Percentiles rank a stretch among this genome's conserved stretches.
These are phyloP conservation scores for Terfezia claveryi DNA, from an alignment of 495 filamentous ascomycete genomes.

Conservation along the genomic window DNA sequence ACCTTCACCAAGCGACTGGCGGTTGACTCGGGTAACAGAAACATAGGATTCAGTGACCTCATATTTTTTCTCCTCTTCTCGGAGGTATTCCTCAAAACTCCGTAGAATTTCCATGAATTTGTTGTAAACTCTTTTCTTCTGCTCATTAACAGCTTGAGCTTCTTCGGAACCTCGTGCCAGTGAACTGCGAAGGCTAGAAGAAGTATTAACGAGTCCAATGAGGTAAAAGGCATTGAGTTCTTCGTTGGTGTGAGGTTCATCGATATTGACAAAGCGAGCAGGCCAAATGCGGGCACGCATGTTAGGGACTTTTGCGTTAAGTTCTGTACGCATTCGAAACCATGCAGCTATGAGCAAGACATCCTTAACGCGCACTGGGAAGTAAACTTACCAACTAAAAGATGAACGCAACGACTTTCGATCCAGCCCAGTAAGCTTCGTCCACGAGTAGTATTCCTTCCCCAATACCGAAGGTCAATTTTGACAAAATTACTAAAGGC, in stretches of 20 bases:
- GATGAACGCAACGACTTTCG: slow-evolving; percentile 27
- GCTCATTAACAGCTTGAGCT: slow-evolving; percentile 12
- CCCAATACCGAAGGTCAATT: slow-evolving; percentile 36
- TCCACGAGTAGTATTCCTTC: slow-evolving; percentile 24
- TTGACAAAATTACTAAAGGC: slow-evolving; percentile 28
- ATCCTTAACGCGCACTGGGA: neutral
- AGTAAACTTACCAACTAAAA: slow-evolving; percentile 27
- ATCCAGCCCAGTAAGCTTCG: slow-evolving; percentile 31
- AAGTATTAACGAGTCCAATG: slow-evolving; percentile 28
- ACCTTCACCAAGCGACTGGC: slow-evolving; percentile 18
- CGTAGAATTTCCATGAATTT: slow-evolving; percentile 23
- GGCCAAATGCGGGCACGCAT: slow-evolving; percentile 36
- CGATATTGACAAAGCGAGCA: slow-evolving; percentile 24
- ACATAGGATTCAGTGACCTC: slow-evolving; percentile 29
- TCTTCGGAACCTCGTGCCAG: neutral
- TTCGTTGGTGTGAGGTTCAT: slow-evolving; percentile 4
- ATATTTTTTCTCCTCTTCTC: slow-evolving; percentile 27
- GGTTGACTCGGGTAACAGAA: slow-evolving; percentile 22
- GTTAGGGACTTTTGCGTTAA: slow-evolving; percentile 25
- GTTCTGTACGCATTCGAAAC: slow-evolving; percentile 17
- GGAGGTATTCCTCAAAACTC: slow-evolving; percentile 28
- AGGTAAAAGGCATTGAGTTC: slow-evolving; percentile 29
- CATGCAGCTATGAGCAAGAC: slow-evolving; percentile 4
- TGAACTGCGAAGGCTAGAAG: neutral
- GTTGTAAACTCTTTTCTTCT: slow-evolving; percentile 17